Evolutionary conservation across 768 basidiomycete genomes (phyloP), one percentile per base, ranked within the genome.

Genomic region (Rickenella mellea): DNA sequence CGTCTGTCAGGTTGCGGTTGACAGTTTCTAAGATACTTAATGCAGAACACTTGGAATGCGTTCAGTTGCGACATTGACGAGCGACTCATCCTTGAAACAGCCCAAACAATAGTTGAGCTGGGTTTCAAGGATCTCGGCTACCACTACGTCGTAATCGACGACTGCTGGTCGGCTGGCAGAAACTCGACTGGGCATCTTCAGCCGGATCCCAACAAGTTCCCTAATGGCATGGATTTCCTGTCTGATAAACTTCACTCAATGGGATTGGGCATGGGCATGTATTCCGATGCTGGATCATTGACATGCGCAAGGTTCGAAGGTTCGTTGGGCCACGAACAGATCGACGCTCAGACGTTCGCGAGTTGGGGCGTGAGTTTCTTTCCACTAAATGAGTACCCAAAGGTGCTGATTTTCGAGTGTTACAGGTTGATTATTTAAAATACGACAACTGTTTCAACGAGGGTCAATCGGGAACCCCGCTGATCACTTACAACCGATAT

Each of bases 401-500:
- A 3, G 27, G 24, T 9, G 39, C 24, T 42, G 7, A 31, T 39
- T 15, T 12, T 32, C 12, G 15, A 12, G 6, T 2, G 19, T 36
- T 22, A 22, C 19, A 36, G 32, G 27, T 22, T 8, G 8, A 17
- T 7, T 46, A 22, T 27, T n/a, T 42, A 52, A 53, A 67, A 46
- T 67, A 67, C 41, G 65, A 67, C 48, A 67, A 67, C 37, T 66
- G 65, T 53, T 62, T 51, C 49, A 67, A 66, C 48, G 59, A 64
- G 43, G 65, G 65, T 8, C 59, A 52, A 9, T 40, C 61, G 2
- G 64, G 65, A 11, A 60, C 59, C 4, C 60, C 64, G 7, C 43
- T 46, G 32, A 55, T 64, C 35, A 65, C 65, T 1, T 60, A 55
- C 40, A 56, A 64, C n/a, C 53, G 64, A 6, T 66, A 57, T 42